Conservation (phyloP, 2,329 filamentous ascomycete genomes). For the Blastomyces percursus region DNA sequence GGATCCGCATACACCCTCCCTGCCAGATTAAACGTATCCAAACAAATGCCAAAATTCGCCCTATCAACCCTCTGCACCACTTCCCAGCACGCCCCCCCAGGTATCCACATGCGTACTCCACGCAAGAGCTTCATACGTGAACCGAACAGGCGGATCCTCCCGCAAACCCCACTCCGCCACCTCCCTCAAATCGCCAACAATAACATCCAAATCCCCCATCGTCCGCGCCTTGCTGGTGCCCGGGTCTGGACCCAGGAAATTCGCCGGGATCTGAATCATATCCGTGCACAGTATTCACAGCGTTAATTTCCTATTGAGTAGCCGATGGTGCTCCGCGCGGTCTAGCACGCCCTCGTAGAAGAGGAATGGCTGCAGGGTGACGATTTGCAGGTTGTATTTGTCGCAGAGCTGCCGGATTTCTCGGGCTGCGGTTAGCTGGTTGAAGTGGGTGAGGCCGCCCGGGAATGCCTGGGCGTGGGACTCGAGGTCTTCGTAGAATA, state of each 20-base stretch:
- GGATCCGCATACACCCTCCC: conserved; percentile 63
- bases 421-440: conserved; percentile 43
- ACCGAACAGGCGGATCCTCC: conserved; percentile 48
- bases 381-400: conserved; percentile 22
- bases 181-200: conserved; percentile 51
- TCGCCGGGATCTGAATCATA: conserved; percentile 63
- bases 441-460: conserved; percentile 37
- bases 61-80: conserved; percentile 54
- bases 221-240: conserved; percentile 28
- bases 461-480: conserved; percentile 44
- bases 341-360: conserved; percentile 66
- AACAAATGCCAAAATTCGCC: conserved; percentile 62
- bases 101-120: conserved; percentile 60
- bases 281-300: conserved; percentile 59
- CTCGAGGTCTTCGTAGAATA: conserved; percentile 67
- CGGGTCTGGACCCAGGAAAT: conserved; percentile 42
- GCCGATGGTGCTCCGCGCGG: conserved; percentile 44
- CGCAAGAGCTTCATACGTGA: conserved; percentile 62
- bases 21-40: conserved; percentile 70
- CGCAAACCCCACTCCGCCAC: conserved; percentile 56
- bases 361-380: conserved; percentile 63
- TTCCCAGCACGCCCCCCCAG: conserved; percentile 65
- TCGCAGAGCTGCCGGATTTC: conserved; percentile 43
- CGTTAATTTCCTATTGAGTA: conserved; percentile 49
- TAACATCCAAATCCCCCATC: conserved; percentile 43